Base-by-base conservation (phyloP, 495 filamentous ascomycete genomes). In the Xylaria longipes region DNA sequence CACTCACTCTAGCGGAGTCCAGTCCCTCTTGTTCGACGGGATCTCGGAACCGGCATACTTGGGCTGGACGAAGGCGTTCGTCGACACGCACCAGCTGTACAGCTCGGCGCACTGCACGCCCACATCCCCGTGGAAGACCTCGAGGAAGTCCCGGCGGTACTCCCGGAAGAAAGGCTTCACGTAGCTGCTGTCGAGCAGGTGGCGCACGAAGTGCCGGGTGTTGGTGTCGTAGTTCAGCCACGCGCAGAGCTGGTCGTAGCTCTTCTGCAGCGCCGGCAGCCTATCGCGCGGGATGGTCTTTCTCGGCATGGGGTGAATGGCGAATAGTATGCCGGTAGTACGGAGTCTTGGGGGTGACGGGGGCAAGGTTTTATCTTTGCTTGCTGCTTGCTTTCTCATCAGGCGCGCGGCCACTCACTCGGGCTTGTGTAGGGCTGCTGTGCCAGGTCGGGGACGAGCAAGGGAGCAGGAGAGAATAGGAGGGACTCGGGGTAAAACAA, bases 111-210 rank as follows among this genome's bases (percentile, higher is more conserved):
- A 78, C 45, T 67, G 58, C 33, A 78, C 65, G 29, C 71, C 54
- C 50, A 58, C 63, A 12, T 71, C 6, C 9, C 69, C 67, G 20
- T 29, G 27, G 20, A 57, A 15, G 5, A 31, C 62, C 46, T 78
- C 76, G 9, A 78, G 76, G 58, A 74, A 76, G 39, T 76, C 72
- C 15, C 52, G 72, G 5, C 61, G 74, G 37, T 74, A 78, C 57
- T 78, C 76, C 12, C 45, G 61, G 20, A 76, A 76, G 69, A 73
- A 78, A 1, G 76, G 76, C 50, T 69, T 57, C 54, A 78, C 56
- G 48, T 68, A 76, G 35, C 74, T 71, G 31, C 76, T 67, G 52
- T 74, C 72, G 14, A 78, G 27, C 4, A 76, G 71, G 14, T 68
- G 60, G 37, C 68, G 72, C 52, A 65, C 57, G 8, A 64, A 31